A percentile compares a stretch with the other conserved stretches of the same genome.
Conservation (phyloP, 352 stramenopile species). For the Phytophthora tubulina region DNA sequence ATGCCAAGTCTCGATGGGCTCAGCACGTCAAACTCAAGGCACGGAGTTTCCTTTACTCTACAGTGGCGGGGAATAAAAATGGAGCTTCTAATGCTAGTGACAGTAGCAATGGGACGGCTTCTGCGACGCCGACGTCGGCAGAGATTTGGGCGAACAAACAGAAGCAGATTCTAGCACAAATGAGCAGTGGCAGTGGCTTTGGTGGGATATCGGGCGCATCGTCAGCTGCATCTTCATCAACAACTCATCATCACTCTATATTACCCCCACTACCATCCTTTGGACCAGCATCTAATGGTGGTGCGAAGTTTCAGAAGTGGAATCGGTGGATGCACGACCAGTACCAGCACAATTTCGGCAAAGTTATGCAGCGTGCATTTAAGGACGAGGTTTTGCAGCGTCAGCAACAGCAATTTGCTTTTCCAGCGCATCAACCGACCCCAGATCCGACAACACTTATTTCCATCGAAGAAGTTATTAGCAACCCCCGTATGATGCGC, state of each 20-base stretch:
- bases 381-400: constrained; percentile 65
- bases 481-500: constrained; percentile 83
- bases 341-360: constrained; percentile 79
- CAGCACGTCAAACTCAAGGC: constrained; percentile 90
- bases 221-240: constrained; percentile 31
- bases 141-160: constrained; percentile 83
- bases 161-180: constrained; percentile 71
- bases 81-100: constrained; percentile 20
- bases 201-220: constrained; percentile 21
- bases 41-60: constrained; percentile 77
- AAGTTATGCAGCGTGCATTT: constrained; percentile 71
- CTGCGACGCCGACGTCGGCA: constrained; percentile 50
- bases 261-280: constrained; percentile 42
- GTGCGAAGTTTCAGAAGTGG: constrained; percentile 87
- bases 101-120: constrained; percentile 33
- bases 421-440: constrained; percentile 40
- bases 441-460: constrained; percentile 63
- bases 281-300: constrained; percentile 45
- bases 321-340: constrained; percentile 82
- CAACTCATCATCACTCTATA: constrained; percentile 38
- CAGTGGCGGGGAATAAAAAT: constrained; percentile 52
- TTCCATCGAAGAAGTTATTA: constrained; percentile 83
- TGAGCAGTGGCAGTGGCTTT: constrained; percentile 42
- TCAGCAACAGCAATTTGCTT: constrained; percentile 43
- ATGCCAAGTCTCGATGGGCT: constrained; percentile 84